Evolutionary conservation across 192 early-diverging fungal genomes (phyloP).

Genomic region (Coemansia sp.): DNA sequence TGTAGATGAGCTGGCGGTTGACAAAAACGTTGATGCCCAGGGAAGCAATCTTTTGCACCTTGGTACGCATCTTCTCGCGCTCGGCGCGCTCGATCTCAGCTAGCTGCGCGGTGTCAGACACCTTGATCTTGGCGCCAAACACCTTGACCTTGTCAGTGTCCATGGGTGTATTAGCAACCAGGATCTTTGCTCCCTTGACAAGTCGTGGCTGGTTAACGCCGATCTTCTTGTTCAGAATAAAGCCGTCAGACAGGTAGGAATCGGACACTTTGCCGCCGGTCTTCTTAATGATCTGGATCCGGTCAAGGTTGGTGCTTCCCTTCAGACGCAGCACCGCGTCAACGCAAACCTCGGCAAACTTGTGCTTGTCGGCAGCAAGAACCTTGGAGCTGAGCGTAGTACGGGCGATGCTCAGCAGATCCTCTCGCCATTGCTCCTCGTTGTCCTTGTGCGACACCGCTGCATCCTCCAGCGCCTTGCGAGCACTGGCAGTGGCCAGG

Average conservation of each 20-base stretch:
- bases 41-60: slow-evolving; percentile 97
- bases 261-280: slow-evolving; percentile 91
- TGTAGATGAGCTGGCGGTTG: slow-evolving; percentile 99
- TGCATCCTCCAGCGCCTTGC: slow-evolving; percentile 76
- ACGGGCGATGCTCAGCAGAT: slow-evolving; percentile 95
- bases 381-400: slow-evolving; percentile 98
- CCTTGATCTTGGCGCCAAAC: slow-evolving; percentile 95
- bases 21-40: slow-evolving; percentile 99
- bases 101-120: slow-evolving; percentile 95
- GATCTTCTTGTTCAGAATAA: slow-evolving; percentile 98
- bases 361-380: slow-evolving; percentile 92
- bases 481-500: slow-evolving; percentile 80
- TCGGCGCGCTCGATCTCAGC: slow-evolving; percentile 98
- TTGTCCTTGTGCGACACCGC: slow-evolving; percentile 82
- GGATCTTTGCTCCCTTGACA: slow-evolving; percentile 93
- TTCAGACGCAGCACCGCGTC: slow-evolving; percentile 95
- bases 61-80: slow-evolving; percentile 96
- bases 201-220: slow-evolving; percentile 97
- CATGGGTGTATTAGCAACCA: slow-evolving; percentile 99
- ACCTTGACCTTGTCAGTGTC: slow-evolving; percentile 99
- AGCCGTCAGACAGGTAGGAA: slow-evolving; percentile 94
- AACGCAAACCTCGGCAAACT: slow-evolving; percentile 93
- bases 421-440: slow-evolving; percentile 74
- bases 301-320: slow-evolving; percentile 95
- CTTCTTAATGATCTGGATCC: slow-evolving; percentile 99